These are phyloP conservation scores for Beauveria varroae DNA, from an alignment of 2,329 filamentous ascomycete genomes.

Conservation along the genomic window DNA sequence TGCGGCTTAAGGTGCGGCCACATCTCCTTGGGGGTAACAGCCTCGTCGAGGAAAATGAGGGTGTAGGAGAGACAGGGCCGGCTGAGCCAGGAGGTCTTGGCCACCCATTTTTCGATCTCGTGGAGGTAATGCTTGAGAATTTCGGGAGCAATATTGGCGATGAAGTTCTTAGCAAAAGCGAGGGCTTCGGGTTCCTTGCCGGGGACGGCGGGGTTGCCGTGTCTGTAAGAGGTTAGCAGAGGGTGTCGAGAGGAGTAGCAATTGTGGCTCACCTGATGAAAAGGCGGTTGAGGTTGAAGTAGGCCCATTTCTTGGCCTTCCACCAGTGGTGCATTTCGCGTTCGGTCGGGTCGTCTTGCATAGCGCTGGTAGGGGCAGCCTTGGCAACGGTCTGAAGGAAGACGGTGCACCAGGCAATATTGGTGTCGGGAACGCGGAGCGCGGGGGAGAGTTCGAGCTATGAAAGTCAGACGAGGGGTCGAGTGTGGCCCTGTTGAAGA, in stretches of 20 bases:
- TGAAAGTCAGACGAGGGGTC: not conserved
- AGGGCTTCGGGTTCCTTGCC: conserved; percentile 69
- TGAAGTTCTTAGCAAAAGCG: conserved; percentile 84
- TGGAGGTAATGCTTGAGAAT: conserved; percentile 91
- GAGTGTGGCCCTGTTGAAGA: not conserved
- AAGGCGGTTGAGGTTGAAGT: conserved; percentile 92
- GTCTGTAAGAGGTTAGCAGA: conserved; percentile 43
- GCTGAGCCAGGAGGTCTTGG: conserved; percentile 90
- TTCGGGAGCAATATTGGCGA: conserved; percentile 84
- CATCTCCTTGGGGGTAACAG: conserved; percentile 93
- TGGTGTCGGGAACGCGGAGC: conserved; percentile 71
- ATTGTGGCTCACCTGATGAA: conserved; percentile 70
- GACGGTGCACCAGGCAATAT: conserved; percentile 92
- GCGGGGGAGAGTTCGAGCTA: conserved; percentile 80
- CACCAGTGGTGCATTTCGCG: conserved; percentile 96
- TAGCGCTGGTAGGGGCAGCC: conserved; percentile 66
- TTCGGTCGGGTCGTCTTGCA: conserved; percentile 78
- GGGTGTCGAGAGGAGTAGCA: not conserved
- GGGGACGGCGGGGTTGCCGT: conserved; percentile 77
- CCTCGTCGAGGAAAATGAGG: conserved; percentile 92
- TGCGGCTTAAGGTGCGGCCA: conserved; percentile 92
- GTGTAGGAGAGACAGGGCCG: conserved; percentile 90
- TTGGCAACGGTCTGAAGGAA: conserved; percentile 90
- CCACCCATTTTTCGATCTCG: conserved; percentile 96
- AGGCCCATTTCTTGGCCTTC: conserved; percentile 99